These are phyloP conservation scores for Candida arabinofermentans DNA, from an alignment of 805 yeast genomes.

Conservation along the genomic window DNA sequence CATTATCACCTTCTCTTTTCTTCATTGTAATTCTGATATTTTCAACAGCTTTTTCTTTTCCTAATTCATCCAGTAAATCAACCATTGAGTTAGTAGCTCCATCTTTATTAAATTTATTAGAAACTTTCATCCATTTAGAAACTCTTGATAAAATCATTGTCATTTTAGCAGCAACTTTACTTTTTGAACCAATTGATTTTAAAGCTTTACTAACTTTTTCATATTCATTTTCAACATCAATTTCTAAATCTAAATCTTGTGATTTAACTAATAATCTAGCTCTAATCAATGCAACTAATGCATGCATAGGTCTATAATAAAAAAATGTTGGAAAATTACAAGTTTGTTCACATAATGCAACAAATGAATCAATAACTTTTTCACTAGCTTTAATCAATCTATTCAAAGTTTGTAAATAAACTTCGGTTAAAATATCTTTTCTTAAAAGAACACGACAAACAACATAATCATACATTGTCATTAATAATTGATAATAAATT, in stretches of 20 bases:
- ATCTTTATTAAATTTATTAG: conserved; percentile 35
- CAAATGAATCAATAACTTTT: conserved; percentile 42
- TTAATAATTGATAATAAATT: conserved; percentile 46
- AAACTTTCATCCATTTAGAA: conserved; percentile 37
- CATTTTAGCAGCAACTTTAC: conserved; percentile 34
- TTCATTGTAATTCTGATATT: conserved; percentile 25
- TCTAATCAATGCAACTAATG: conserved; percentile 44
- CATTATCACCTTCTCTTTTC: conserved; percentile 26
- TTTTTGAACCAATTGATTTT: conserved; percentile 17
- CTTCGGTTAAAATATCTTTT: conserved; percentile 28
- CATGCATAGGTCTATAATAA: conserved; percentile 51
- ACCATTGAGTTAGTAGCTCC: conserved; percentile 58
- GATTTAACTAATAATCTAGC: conserved; percentile 43
- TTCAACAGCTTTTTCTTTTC: conserved; percentile 43
- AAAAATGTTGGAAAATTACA: conserved; percentile 46
- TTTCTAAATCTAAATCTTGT: conserved; percentile 32
- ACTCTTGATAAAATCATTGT: conserved; percentile 31
- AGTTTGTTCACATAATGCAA: conserved; percentile 36
- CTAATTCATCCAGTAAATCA: conserved; percentile 49
- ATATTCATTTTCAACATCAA: conserved; percentile 31
- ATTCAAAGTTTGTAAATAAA: conserved; percentile 36
- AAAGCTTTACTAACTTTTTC: conserved; percentile 26
- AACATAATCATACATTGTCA: conserved; percentile 49
- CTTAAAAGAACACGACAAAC: conserved; percentile 37
- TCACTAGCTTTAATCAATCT: conserved; percentile 43